These are phyloP conservation scores for Alternaria ventricosa DNA, from an alignment of 2,329 filamentous ascomycete genomes.

Conservation along the genomic window DNA sequence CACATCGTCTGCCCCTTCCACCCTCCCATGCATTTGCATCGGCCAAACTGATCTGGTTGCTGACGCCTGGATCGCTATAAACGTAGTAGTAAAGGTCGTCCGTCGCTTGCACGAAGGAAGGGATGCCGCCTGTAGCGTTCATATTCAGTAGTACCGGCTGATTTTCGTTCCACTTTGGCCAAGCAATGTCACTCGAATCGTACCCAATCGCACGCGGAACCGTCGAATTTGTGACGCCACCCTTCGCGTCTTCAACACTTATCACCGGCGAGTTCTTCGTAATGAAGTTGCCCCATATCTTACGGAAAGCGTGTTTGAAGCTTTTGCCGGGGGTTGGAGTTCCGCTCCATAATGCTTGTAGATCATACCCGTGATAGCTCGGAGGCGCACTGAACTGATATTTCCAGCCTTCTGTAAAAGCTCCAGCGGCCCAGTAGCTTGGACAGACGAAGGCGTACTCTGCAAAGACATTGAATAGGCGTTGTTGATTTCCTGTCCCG, in stretches of 20 bases:
- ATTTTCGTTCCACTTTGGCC: slow-evolving; percentile 34
- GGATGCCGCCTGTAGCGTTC: slow-evolving; percentile 40
- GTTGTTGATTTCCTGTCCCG: slow-evolving; percentile 42
- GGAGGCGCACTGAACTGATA: slow-evolving; percentile 42
- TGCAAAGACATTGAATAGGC: slow-evolving; percentile 53
- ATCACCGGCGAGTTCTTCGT: slow-evolving; percentile 34
- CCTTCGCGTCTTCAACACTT: slow-evolving; percentile 36
- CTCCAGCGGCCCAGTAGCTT: slow-evolving; percentile 49
- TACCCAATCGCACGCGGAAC: slow-evolving; percentile 23
- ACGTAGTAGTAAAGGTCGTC: slow-evolving; percentile 36
- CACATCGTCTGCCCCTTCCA: slow-evolving; percentile 38
- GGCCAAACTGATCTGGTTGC: slow-evolving; percentile 35
- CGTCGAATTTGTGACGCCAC: slow-evolving; percentile 28
- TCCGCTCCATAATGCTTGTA: slow-evolving; percentile 40
- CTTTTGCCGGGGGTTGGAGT: slow-evolving; percentile 27
- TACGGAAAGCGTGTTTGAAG: slow-evolving; percentile 44
- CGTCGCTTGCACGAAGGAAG: slow-evolving; percentile 22
- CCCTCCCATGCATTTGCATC: slow-evolving; percentile 42
- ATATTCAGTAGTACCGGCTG: slow-evolving; percentile 32
- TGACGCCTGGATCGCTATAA: slow-evolving; percentile 41
- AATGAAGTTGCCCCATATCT: slow-evolving; percentile 45
- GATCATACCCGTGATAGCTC: slow-evolving; percentile 42
- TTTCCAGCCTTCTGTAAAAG: slow-evolving; percentile 43
- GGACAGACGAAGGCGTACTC: slow-evolving; percentile 55
- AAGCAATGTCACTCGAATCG: slow-evolving; percentile 27